phyloP scores from a whole-genome alignment of 345 rosid species.

The Eucalyptus pumila region DNA sequence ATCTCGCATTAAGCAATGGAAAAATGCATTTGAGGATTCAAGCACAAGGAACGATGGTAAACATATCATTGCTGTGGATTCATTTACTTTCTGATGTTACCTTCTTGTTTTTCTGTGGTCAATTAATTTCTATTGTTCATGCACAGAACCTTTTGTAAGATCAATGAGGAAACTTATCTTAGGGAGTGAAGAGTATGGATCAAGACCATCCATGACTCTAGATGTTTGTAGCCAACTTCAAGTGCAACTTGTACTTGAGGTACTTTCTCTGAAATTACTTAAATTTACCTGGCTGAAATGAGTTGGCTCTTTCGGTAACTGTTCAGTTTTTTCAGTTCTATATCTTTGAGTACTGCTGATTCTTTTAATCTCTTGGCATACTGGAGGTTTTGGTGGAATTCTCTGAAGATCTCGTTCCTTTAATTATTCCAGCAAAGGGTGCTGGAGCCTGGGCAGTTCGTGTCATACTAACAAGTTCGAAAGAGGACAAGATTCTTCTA shows the following conservation, averaged over 20 bases:
- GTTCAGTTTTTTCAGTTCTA: not conserved
- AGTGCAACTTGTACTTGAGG: constrained; percentile 62
- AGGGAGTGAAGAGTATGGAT: constrained; percentile 42
- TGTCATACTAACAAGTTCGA: constrained; percentile 58
- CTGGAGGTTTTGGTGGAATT: constrained; percentile 56
- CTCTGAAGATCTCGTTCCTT: constrained; percentile 56
- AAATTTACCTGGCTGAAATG: not conserved
- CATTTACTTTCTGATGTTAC: not conserved
- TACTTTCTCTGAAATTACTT: constrained; percentile 1
- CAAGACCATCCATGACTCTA: constrained; percentile 66
- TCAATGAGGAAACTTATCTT: constrained; percentile 48
- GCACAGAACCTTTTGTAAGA: constrained; percentile 42
- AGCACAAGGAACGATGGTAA: constrained; percentile 37
- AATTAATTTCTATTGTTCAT: not conserved
- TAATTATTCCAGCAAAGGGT: constrained; percentile 55
- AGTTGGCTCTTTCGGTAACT: not conserved
- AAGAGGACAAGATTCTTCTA: constrained; percentile 59
- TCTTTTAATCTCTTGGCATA: not conserved
- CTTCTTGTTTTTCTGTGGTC: not conserved
- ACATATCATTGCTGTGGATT: not conserved
- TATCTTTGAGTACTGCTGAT: not conserved
- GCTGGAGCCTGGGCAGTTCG: constrained; percentile 66
- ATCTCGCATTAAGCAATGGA: constrained; percentile 67
- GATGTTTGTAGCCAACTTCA: constrained; percentile 88
- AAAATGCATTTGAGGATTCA: constrained; percentile 26